Conservation (phyloP, 2,329 filamentous ascomycete species). For the Clarireedia monteithiana region DNA sequence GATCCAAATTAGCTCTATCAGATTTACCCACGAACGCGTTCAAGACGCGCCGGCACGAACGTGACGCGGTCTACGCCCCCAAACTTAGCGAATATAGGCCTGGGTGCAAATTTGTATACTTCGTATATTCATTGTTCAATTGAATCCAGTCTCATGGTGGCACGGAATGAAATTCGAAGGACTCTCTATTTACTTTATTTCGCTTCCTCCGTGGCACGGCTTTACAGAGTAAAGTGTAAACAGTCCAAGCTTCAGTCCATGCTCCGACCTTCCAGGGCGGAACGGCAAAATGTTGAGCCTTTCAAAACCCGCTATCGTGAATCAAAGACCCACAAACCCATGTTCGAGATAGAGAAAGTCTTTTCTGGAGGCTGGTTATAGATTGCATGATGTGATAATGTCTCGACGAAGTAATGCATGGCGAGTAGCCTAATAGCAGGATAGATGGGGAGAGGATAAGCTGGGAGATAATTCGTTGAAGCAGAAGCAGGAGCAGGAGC, state of each 20-base stretch:
- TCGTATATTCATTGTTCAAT: not conserved
- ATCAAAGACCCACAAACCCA: not conserved
- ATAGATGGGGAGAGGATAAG: no score
- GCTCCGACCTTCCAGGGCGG: not conserved
- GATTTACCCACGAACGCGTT: no score
- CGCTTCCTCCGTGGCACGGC: not conserved
- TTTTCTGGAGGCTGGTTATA: slow-evolving; percentile 3
- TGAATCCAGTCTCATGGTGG: not conserved
- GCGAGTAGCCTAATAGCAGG: not conserved
- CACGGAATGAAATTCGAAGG: not conserved
- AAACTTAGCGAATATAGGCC: no score
- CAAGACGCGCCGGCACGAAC: not conserved
- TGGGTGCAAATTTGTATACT: no score
- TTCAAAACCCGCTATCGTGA: slow-evolving; percentile 1
- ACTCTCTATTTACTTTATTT: not conserved
- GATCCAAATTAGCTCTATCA: no score
- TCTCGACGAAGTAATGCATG: not conserved
- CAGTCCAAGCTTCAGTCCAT: not conserved
- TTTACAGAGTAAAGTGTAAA: not conserved
- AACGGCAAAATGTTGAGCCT: slow-evolving; percentile 1
- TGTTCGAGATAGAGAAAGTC: slow-evolving; percentile 4
- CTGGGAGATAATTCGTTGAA: no score
- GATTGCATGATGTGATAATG: not conserved
- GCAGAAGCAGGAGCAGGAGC: no score
- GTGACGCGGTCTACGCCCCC: not conserved